Evolutionary conservation across 2,329 filamentous ascomycete species (phyloP).

Genomic region (Fusarium stilboides): DNA sequence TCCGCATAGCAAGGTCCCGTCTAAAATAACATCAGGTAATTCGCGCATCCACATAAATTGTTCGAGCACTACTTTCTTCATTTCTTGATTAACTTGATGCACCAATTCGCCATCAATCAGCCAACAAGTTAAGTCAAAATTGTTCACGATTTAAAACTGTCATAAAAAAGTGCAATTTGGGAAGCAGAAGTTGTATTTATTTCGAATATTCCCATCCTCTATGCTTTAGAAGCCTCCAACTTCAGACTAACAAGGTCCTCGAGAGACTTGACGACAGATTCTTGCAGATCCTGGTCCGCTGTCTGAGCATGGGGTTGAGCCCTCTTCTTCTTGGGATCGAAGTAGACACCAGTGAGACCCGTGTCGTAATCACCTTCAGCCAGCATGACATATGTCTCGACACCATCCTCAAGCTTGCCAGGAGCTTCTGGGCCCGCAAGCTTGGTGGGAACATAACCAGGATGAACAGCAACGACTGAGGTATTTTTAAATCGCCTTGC

Average conservation of each 20-base stretch:
- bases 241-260: constrained; percentile 34
- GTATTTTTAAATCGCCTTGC: constrained; percentile 36
- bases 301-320: constrained; percentile 28
- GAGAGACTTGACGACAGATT: constrained; percentile 34
- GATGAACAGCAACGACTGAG: constrained; percentile 42
- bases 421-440: constrained; percentile 26
- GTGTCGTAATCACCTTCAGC: constrained; percentile 43
- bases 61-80: too few relatives aligned
- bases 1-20: too few relatives aligned
- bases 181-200: background rate
- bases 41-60: too few relatives aligned
- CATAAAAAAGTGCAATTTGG: background rate
- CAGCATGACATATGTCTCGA: constrained; percentile 42
- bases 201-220: background rate
- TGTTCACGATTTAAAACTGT: too few relatives aligned
- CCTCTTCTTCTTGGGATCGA: constrained; percentile 38
- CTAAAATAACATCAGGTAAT: too few relatives aligned
- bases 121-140: too few relatives aligned
- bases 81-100: too few relatives aligned
- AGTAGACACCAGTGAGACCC: constrained; percentile 36
- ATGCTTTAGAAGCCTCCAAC: background rate
- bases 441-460: constrained; percentile 46
- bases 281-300: constrained; percentile 31
- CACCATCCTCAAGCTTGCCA: constrained; percentile 41
- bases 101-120: too few relatives aligned